Evolutionary conservation across 495 filamentous ascomycete species (phyloP).

Genomic region (Aspergillus haitiensis): DNA sequence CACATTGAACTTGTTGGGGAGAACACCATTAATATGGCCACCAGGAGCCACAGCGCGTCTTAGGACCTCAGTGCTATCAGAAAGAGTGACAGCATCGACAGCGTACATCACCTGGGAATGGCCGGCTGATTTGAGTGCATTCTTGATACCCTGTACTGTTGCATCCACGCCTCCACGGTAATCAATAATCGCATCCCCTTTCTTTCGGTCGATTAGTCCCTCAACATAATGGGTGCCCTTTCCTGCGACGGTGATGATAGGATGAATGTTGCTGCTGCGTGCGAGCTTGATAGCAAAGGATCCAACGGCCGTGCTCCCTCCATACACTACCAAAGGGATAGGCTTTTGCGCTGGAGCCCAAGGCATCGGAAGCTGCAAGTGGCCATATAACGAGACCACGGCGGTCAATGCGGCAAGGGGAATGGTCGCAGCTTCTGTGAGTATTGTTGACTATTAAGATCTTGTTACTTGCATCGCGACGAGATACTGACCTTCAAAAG

Average conservation of each 20-base stretch:
- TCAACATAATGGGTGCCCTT: conserved; percentile 52
- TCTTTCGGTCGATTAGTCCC: conserved; percentile 54
- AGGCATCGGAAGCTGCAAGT: conserved; percentile 59
- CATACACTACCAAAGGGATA: conserved; percentile 62
- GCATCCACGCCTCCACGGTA: conserved; percentile 49
- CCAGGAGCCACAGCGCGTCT: conserved; percentile 24
- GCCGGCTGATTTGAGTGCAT: conserved; percentile 11
- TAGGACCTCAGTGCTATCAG: conserved; percentile 42
- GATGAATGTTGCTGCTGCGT: conserved; percentile 61
- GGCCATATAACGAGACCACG: conserved; percentile 59
- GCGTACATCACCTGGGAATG: conserved; percentile 43
- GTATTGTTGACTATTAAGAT: neutral
- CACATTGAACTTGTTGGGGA: conserved; percentile 41
- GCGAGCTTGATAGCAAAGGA: conserved; percentile 66
- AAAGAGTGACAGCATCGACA: conserved; percentile 59
- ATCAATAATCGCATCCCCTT: conserved; percentile 67
- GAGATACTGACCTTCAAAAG: conserved; percentile 51
- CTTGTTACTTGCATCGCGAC: no score
- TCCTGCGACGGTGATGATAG: conserved; percentile 65
- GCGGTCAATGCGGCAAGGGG: conserved; percentile 72
- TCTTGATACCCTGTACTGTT: conserved; percentile 21
- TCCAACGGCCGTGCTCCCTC: conserved; percentile 63
- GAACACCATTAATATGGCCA: conserved; percentile 55
- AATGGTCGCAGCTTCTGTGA: conserved; percentile 61
- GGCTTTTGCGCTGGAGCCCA: conserved; percentile 49